Base-by-base conservation (phyloP, 1,284 basidiomycete species). In the Rhodotorula sp. region DNA sequence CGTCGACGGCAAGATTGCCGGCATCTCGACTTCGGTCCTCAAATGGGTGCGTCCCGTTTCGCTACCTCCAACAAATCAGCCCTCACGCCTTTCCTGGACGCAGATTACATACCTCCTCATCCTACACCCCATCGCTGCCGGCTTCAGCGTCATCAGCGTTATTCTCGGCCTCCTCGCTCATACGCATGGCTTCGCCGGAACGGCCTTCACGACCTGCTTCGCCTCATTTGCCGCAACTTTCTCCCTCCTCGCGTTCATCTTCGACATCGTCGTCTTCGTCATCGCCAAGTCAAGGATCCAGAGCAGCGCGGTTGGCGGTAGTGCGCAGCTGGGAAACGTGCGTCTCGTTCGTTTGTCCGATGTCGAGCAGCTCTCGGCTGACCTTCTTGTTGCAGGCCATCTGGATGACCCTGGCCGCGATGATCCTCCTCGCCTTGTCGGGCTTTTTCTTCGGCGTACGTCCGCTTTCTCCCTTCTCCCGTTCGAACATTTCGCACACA, bases 121-220 rank as follows among this genome's bases (percentile, higher is more conserved):
- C 57, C 67, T 77, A 15, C 76, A 77, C 59, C 76, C 76, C 7
- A 68, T 77, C 52, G 76, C 71, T 10, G 76, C 76, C 31, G 76
- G 52, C 15, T 65, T 77, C 37, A 76, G 67, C 15, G 61, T 61
- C 30, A 47, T 75, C 40, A 55, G 71, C 6, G 60, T 69, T 58
- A 40, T 77, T 34, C 64, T 72, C 22, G 76, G 75, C 24, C 63
- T 72, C 18, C 60, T 75, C 40, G 71, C 72, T 0, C 67, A 70
- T 73, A 71, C 71, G 48, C 65, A 62, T 22, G 65, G 65, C 16
- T 75, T 76, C 34, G 63, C 61, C 20, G 68, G 62, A 16, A 69
- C 73, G 2, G 59, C 66, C 22, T 60, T 75, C 44, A 75, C 75
- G 47, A 76, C 76, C n/a, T 77, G 76, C 58, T 69, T 77, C 59